A percentile compares a stretch with the other conserved stretches of the same genome.
Evolutionary conservation across 345 rosid genomes (phyloP).

Genomic region (Rhizophora apiculata): DNA sequence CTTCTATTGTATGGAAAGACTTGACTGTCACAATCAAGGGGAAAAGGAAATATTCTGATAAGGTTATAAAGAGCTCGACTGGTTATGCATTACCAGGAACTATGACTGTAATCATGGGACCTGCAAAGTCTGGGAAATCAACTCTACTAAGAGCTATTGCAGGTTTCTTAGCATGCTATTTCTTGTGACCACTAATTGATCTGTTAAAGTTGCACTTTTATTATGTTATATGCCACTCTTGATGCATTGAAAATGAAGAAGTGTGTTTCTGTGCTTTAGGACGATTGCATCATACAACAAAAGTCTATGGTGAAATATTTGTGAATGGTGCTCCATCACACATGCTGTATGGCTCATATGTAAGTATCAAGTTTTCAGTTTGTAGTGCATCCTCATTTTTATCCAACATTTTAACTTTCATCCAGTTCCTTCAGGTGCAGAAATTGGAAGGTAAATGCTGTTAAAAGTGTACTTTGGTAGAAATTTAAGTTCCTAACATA

Average conservation of each 20-base stretch:
- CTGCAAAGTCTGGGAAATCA: conserved; percentile 97
- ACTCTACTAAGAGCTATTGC: conserved; percentile 87
- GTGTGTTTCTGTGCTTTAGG: conserved; percentile 45
- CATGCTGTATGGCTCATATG: conserved; percentile 88
- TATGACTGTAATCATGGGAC: conserved; percentile 99
- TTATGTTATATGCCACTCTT: not conserved
- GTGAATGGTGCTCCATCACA: conserved; percentile 65
- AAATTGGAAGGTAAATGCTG: too few relatives aligned
- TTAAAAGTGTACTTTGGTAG: too few relatives aligned
- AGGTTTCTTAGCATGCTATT: conserved; percentile 41
- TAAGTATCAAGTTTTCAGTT: conserved; percentile 40
- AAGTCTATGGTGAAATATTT: conserved; percentile 80
- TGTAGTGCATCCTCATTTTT: not conserved
- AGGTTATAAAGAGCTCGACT: conserved; percentile 84
- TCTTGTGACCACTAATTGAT: not conserved
- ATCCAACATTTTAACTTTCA: not conserved
- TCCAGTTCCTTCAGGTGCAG: too few relatives aligned
- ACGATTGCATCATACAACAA: conserved; percentile 75
- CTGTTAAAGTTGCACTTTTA: not conserved
- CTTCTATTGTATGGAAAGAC: conserved; percentile 92
- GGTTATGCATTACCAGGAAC: conserved; percentile 97
- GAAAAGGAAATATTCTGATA: conserved; percentile 87
- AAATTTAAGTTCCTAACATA: not conserved
- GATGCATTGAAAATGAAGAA: conserved; percentile 13
- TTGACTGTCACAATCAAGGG: conserved; percentile 86